These are phyloP conservation scores for Crithidia bombi DNA, from an alignment of 208 protist species.

Conservation along the genomic window DNA sequence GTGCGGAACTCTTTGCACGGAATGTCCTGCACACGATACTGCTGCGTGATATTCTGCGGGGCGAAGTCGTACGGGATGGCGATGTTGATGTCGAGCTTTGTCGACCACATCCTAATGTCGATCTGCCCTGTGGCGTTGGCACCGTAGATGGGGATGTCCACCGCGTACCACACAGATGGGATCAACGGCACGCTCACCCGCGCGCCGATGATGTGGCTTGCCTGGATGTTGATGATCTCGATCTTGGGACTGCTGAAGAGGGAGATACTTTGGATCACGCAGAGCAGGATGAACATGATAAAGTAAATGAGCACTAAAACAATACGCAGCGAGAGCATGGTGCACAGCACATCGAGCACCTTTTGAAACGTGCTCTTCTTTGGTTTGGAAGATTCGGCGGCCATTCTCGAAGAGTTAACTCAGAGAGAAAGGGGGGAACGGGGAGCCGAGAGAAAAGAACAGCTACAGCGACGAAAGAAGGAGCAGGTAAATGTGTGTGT, in stretches of 20 bases:
- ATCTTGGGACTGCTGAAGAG: constrained; percentile 43
- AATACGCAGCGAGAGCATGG: constrained; percentile 30
- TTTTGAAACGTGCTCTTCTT: constrained; percentile 24
- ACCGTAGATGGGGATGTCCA: constrained; percentile 39
- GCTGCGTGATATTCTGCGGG: constrained; percentile 36
- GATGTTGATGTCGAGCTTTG: constrained; percentile 32
- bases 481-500: too few species aligned
- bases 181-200: background rate
- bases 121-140: constrained; percentile 37
- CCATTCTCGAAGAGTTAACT: background rate
- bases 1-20: constrained; percentile 49
- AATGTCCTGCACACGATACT: constrained; percentile 55
- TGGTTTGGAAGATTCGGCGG: background rate
- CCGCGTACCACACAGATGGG: constrained; percentile 19
- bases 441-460: background rate
- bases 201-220: constrained; percentile 32
- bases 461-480: too few species aligned
- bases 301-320: constrained; percentile 40
- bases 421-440: background rate
- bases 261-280: constrained; percentile 28
- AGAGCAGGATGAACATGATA: constrained; percentile 32
- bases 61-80: constrained; percentile 39
- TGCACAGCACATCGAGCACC: constrained; percentile 6
- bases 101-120: constrained; percentile 36
- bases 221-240: constrained; percentile 31